These are phyloP conservation scores for Alternaria arbusti DNA, from an alignment of 2,329 filamentous ascomycete genomes.

Conservation along the genomic window DNA sequence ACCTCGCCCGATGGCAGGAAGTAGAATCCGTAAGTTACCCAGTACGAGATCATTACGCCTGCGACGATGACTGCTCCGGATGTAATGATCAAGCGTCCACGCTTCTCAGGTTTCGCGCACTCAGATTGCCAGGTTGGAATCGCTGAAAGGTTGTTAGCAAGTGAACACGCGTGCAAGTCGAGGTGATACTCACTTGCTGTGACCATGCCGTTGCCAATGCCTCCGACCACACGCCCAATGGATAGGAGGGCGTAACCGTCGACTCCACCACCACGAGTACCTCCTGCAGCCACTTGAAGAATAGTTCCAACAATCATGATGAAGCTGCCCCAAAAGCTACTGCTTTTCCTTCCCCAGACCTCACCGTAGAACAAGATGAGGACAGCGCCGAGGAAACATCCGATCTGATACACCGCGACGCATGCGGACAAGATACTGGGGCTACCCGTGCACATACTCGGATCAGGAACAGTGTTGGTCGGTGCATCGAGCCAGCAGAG, in stretches of 20 bases:
- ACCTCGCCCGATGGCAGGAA: conserved; percentile 1
- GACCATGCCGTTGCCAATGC: conserved; percentile 54
- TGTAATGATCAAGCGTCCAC: conserved; percentile 49
- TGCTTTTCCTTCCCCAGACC: conserved; percentile 55
- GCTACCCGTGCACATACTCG: conserved; percentile 21
- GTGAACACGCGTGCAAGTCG: conserved; percentile 14
- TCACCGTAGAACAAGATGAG: conserved; percentile 58
- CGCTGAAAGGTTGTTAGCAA: neutral
- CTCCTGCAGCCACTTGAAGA: conserved; percentile 55
- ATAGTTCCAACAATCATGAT: conserved; percentile 58
- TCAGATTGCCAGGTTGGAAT: conserved; percentile 24
- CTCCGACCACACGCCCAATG: conserved; percentile 14
- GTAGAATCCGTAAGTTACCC: conserved; percentile 45
- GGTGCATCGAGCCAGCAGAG: conserved; percentile 24
- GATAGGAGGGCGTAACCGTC: conserved; percentile 63
- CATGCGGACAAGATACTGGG: conserved; percentile 22
- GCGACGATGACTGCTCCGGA: conserved; percentile 41
- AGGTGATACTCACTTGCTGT: conserved; percentile 51
- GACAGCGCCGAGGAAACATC: conserved; percentile 51
- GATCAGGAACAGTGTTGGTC: conserved; percentile 2
- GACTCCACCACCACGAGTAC: conserved; percentile 46
- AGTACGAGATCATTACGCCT: conserved; percentile 47
- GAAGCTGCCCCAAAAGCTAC: conserved; percentile 26
- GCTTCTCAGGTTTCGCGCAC: conserved; percentile 43
- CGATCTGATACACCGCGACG: conserved; percentile 36